Evolutionary conservation across 257 asterid species (phyloP).

Genomic region (Echites panduratus): DNA sequence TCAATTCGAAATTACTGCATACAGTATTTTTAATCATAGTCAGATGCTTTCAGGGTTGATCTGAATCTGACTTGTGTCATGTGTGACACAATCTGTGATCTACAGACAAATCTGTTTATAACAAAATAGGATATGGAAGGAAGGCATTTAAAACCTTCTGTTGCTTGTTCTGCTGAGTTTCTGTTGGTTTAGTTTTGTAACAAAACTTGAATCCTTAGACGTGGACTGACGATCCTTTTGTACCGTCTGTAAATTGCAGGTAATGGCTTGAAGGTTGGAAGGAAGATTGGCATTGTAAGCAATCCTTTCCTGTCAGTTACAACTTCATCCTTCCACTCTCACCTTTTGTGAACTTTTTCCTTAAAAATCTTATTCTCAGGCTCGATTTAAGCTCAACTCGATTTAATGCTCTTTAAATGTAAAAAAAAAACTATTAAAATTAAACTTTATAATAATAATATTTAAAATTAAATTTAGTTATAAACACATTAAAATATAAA

Average conservation of each 20-base stretch:
- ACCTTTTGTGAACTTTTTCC: not conserved
- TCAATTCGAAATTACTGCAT: not conserved
- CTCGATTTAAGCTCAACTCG: no score
- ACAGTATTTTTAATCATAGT: not conserved
- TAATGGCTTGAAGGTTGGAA: constrained; percentile 10
- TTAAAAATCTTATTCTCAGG: not conserved
- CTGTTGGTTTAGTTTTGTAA: not conserved
- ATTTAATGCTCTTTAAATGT: no score
- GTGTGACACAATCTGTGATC: no score
- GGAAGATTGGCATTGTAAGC: constrained; percentile 45
- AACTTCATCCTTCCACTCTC: not conserved
- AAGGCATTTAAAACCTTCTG: not conserved
- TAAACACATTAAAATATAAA: no score
- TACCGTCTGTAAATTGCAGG: constrained; percentile 21
- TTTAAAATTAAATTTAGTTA: no score
- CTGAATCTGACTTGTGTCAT: no score
- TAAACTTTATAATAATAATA: no score
- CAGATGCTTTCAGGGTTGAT: not conserved
- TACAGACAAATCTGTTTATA: no score
- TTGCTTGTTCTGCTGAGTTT: not conserved
- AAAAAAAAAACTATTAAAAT: no score
- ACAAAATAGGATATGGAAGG: not conserved
- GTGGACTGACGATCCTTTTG: not conserved
- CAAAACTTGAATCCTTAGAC: not conserved
- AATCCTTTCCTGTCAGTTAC: not conserved